Base-by-base conservation (phyloP, 768 basidiomycete species). In the Boletales sp. region DNA sequence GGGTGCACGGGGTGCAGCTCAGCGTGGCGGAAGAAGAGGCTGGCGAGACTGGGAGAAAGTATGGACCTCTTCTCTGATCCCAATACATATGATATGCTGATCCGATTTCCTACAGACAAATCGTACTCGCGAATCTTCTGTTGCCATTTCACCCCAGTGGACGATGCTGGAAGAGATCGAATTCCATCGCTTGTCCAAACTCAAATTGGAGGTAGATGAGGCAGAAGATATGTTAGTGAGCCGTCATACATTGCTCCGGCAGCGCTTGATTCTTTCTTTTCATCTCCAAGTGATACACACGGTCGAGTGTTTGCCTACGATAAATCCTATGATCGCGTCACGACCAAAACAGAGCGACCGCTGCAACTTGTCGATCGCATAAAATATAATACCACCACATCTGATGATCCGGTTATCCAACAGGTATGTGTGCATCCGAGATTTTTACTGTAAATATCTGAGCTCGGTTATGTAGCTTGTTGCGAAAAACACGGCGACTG, bases 11-110 rank as follows among this genome's bases (percentile, higher is more conserved):
- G 73, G 72, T 34, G 63, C 68, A 50, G 61, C 66, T 43, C 61
- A 62, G 43, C 67, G 65, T 45, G 70, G 69, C 33, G 73, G 65
- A 17, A 74, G 90, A 48, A 73, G 80, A 65, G 90, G 88, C 36
- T 93, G 89, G 88, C 85, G 90, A 72, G 88, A 93, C 64, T 94
- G 92, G 93, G 91, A 95, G 57, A 94, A 94, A 76, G 94, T 91
- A 46, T 31, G 74, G 59, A 19, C 40, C 41, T 41, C 41, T 21
- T 15, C 48, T 39, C 15, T 34, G 4, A 15, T 21, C 33, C 11
- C 15, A 0, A 28, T 14, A 30, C 13, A 12, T 32, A 10, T 21
- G 31, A 40, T 59, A 48, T 55, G 14, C 13, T 42, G n/a, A 47
- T 33, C 14, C 37, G 35, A 44, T 51, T 39, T 40, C 46, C 15